Evolutionary conservation across 2,329 filamentous ascomycete genomes (phyloP), one percentile per base, ranked within the genome.

Genomic region (Fusarium gaditjirri): DNA sequence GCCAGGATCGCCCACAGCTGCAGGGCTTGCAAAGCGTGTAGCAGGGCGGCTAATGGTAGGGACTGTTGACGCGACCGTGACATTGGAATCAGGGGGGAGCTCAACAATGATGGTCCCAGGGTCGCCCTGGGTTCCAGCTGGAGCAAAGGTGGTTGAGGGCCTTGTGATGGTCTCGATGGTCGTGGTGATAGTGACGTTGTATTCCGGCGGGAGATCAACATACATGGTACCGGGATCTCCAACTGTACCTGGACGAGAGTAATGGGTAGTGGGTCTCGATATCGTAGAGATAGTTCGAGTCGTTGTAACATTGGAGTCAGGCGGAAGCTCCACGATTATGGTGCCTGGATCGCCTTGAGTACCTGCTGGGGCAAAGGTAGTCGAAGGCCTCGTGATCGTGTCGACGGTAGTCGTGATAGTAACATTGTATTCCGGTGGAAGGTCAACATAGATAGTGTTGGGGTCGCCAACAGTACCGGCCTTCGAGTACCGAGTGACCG

Each of bases 361-460:
- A 3, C 25, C 63, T 9, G 68, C 62, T 14, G 57, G 43, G 11
- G 53, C 44, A 36, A 60, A 71, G 5, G 68, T 68, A 2, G 68
- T 71, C n/a, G 49, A 59, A 10, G 50, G 41, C 25, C 52, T 46
- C 5, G 53, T 68, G 11, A 67, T 63, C 3, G 68, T 57, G 31
- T 50, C 54, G 9, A 71, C 14, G 8, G 55, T 63, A 4, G 57
- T 38, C 4, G 66, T 70, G 5, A 38, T 16, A 4, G 66, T 70
- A 3, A 70, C 65, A 29, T 70, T 70, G 6, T 68, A 68, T 8
- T 68, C 42, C 6, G 65, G 65, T 11, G 67, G 67, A 11, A 70
- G 25, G 13, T 70, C 67, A 16, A 70, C 39, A 5, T 57, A 53
- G 13, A 70, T 38, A 11, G 67, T 70, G 17, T 56, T 55, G 1